Base-by-base conservation (phyloP, 192 early-diverging fungal species). In the Geosiphon pyriformis region DNA sequence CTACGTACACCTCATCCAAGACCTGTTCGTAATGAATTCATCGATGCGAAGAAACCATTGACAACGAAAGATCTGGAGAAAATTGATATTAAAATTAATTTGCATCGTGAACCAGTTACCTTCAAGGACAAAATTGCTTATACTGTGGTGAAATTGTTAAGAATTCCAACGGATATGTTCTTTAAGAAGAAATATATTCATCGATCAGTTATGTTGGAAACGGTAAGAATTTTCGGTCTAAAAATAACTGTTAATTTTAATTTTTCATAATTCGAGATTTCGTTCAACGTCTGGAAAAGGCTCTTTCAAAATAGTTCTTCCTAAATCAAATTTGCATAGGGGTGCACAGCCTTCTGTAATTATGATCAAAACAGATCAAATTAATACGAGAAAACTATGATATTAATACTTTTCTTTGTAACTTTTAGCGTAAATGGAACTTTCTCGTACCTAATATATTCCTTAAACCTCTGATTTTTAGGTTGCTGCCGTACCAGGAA, bases 141-240 rank as follows among this genome's bases (percentile, higher is more conserved):
- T 37, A 72, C 72, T 34, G 69, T 81, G 6, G 88, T 92, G 29
- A 90, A 87, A 64, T 66, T 72, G 10, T 74, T 90, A 20, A 80
- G 88, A 27, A 70, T 80, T 29, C 84, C 86, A 1, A 80, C 83
- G 0, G 89, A 92, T 69, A 65, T 80, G 15, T 89, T 89, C 67
- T 91, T 91, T 72, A 74, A 83, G 48, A 81, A 79, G 66, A 86
- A 93, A 76, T 88, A 91, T 60, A 78, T 90, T 47, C 86, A 88
- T 70, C 82, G 89, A 60, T 87, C 85, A 2, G 90, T 94, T 18
- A 87, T 90, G 78, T 79, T 92, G 3, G 90, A 89, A 57, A 88
- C 87, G 0, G 80, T 92, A 18, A 53, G 76, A 60, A 67, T 64
- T 12, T 33, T 8, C 20, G 23, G 12, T 60, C 34, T 18, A 11